Evolutionary conservation across 768 basidiomycete species (phyloP).

Genomic region (Collybiopsis confluens): DNA sequence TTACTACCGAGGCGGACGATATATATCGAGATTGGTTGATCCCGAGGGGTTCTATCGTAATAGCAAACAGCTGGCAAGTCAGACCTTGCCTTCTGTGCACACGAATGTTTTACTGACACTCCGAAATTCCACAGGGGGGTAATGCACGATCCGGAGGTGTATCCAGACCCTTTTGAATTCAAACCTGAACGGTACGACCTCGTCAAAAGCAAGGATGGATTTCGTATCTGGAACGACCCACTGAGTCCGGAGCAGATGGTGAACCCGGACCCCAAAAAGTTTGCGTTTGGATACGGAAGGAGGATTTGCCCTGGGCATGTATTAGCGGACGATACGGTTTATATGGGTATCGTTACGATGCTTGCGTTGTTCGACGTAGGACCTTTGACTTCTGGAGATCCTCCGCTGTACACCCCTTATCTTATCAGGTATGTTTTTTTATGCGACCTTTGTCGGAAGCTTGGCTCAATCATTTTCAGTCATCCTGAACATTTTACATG

Average conservation of each 20-base stretch:
- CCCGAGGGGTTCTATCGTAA: slow-evolving; percentile 26
- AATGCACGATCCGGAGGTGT: slow-evolving; percentile 25
- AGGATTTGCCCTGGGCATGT: slow-evolving; percentile 22
- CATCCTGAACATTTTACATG: slow-evolving; percentile 9
- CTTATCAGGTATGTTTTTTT: not conserved
- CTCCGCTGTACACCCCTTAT: not conserved
- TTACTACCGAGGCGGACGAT: slow-evolving; percentile 20
- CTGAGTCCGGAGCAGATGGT: slow-evolving; percentile 5
- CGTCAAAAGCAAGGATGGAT: slow-evolving; percentile 11
- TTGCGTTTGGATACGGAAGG: slow-evolving; percentile 18
- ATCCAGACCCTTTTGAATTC: slow-evolving; percentile 27
- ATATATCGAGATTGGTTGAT: slow-evolving; percentile 32
- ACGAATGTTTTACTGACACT: not conserved
- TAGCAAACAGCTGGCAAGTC: slow-evolving; percentile 19
- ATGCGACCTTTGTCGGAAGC: not conserved
- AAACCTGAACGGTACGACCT: slow-evolving; percentile 25
- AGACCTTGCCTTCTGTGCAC: not conserved
- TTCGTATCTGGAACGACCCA: not conserved
- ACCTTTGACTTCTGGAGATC: slow-evolving; percentile 8
- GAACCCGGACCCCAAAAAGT: slow-evolving; percentile 10
- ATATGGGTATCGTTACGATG: slow-evolving; percentile 15
- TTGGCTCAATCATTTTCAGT: slow-evolving; percentile 1
- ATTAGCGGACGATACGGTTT: slow-evolving; percentile 18
- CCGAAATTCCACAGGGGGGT: slow-evolving; percentile 18
- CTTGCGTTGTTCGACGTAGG: slow-evolving; percentile 17